Conservation (phyloP, 305 asterid genomes). For the Solanum aculeatissimum region DNA sequence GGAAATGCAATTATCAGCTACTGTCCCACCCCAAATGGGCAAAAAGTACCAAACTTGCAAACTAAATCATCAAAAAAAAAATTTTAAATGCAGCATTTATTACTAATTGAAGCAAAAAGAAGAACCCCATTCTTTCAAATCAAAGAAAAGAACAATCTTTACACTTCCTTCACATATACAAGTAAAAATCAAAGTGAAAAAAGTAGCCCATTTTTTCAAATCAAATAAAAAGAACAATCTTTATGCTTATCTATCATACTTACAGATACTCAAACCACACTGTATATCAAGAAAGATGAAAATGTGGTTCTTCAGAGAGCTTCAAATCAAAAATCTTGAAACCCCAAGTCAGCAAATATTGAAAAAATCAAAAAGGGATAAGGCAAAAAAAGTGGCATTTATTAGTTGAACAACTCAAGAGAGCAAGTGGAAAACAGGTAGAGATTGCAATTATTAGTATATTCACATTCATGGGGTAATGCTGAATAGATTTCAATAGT, state of each 20-base stretch:
- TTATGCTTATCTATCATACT: neutral
- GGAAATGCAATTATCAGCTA: neutral
- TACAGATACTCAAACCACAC: neutral
- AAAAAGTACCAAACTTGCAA: neutral
- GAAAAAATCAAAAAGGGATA: neutral
- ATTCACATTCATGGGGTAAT: neutral
- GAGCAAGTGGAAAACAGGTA: slow-evolving; percentile 2
- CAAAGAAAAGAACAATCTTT: neutral
- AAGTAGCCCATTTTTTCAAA: slow-evolving; percentile 4
- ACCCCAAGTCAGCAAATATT: slow-evolving; percentile 2
- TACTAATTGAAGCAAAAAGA: neutral
- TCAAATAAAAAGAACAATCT: neutral
- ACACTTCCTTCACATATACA: neutral
- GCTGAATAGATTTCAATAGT: neutral
- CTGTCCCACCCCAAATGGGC: neutral
- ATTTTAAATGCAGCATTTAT: neutral
- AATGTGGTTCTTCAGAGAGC: slow-evolving; percentile 13
- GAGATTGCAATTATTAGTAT: neutral
- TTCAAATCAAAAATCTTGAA: slow-evolving; percentile 19
- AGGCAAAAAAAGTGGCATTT: neutral
- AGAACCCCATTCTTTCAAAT: slow-evolving; percentile 5
- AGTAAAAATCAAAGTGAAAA: neutral
- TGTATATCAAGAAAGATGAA: neutral
- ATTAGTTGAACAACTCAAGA: neutral
- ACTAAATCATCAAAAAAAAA: neutral